phyloP scores from a whole-genome alignment of 768 basidiomycete species.

The Xanthoconium stramineum region DNA sequence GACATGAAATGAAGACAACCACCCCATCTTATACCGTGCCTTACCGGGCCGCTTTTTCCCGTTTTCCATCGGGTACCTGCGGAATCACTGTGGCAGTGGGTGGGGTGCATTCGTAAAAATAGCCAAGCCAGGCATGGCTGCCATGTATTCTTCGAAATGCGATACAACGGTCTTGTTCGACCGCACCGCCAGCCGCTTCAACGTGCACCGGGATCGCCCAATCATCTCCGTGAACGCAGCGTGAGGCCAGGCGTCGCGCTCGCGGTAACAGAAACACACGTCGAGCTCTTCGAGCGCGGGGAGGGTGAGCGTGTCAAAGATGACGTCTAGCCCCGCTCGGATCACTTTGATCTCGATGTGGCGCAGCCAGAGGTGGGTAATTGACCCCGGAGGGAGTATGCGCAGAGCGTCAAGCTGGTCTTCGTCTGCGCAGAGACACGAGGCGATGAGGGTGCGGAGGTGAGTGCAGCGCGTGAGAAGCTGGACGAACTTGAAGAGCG shows the following conservation, averaged over 20 bases:
- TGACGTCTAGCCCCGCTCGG: slow-evolving; percentile 19
- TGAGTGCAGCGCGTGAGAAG: slow-evolving; percentile 20
- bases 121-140: slow-evolving; percentile 20
- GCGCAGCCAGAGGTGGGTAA: slow-evolving; percentile 17
- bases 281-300: slow-evolving; percentile 32
- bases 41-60: not conserved
- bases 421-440: slow-evolving; percentile 26
- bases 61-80: not conserved
- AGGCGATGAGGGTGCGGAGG: slow-evolving; percentile 20
- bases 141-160: slow-evolving; percentile 23
- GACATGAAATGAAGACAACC: too few species aligned
- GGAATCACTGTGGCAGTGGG: not conserved
- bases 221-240: slow-evolving; percentile 23
- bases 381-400: slow-evolving; percentile 4
- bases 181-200: slow-evolving; percentile 24
- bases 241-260: slow-evolving; percentile 29
- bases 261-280: slow-evolving; percentile 30
- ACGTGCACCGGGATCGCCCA: slow-evolving; percentile 21
- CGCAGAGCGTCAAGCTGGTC: slow-evolving; percentile 9
- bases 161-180: slow-evolving; percentile 20
- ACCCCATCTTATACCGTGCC: not conserved
- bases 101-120: slow-evolving; percentile 11
- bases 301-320: slow-evolving; percentile 21
- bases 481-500: slow-evolving; percentile 15
- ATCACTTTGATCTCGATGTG: slow-evolving; percentile 31